Evolutionary conservation across 2,329 filamentous ascomycete genomes (phyloP).

Genomic region (Sclerotinia nivalis): DNA sequence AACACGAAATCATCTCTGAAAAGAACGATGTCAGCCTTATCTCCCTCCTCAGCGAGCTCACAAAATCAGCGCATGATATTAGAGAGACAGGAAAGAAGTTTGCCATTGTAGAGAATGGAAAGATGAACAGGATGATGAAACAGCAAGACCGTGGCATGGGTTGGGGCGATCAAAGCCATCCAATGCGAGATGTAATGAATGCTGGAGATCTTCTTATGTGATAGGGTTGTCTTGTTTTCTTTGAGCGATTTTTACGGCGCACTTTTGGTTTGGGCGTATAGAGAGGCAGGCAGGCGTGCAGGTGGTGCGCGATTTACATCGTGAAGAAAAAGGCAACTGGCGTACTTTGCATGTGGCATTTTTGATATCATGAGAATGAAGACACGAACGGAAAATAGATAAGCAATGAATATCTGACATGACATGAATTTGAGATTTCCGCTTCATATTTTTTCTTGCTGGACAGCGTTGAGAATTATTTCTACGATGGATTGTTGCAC

Average conservation of each 20-base stretch:
- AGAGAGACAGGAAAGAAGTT: conserved; percentile 78
- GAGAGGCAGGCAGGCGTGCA: conserved; percentile 9
- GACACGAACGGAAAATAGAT: conserved; percentile 21
- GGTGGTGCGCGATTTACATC: conserved; percentile 4
- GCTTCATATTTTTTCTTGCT: neutral
- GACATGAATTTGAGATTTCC: neutral
- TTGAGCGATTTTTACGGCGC: neutral
- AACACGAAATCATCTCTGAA: conserved; percentile 72
- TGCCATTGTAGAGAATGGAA: conserved; percentile 49
- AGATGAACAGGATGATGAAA: conserved; percentile 16
- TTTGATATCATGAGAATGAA: conserved; percentile 20
- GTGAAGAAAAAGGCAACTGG: conserved; percentile 10
- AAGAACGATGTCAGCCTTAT: conserved; percentile 82
- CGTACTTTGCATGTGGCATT: conserved; percentile 6
- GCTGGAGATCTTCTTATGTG: conserved; percentile 28
- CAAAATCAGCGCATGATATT: conserved; percentile 69
- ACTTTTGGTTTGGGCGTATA: conserved; percentile 17
- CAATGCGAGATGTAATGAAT: conserved; percentile 24
- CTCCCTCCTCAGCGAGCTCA: conserved; percentile 71
- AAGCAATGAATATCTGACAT: neutral
- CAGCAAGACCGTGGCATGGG: conserved; percentile 17
- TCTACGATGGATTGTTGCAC: neutral
- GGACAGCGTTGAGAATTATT: neutral
- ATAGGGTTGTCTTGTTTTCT: neutral
- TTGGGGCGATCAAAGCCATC: conserved; percentile 8